Evolutionary conservation across 2,329 filamentous ascomycete species (phyloP).

Genomic region (Metarhizium guizhouense): DNA sequence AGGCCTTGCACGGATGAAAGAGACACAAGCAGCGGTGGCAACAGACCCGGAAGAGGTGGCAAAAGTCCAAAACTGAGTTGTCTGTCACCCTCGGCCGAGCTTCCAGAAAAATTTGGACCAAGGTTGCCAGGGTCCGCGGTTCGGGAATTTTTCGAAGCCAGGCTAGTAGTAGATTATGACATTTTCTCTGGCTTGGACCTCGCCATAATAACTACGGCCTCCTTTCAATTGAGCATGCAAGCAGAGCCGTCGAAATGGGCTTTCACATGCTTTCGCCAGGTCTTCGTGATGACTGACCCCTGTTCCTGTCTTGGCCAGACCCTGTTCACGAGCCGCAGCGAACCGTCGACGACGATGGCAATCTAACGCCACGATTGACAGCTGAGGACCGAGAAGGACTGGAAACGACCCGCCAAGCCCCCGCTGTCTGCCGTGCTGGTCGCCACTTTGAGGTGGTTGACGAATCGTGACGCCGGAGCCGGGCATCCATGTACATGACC

Average conservation of each 20-base stretch:
- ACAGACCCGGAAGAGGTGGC: not conserved
- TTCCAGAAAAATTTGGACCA: not conserved
- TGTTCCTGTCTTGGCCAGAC: not conserved
- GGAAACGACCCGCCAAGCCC: not conserved
- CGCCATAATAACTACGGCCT: not conserved
- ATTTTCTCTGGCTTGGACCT: not conserved
- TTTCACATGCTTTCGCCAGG: constrained; percentile 1
- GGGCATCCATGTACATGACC: not conserved
- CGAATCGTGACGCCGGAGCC: not conserved
- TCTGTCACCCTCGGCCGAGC: not conserved
- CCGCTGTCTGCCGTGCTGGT: not conserved
- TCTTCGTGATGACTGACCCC: not conserved
- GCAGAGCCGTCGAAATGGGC: not conserved
- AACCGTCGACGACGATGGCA: not conserved
- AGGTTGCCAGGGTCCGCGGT: not conserved
- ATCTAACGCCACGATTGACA: not conserved
- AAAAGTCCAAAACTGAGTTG: not conserved
- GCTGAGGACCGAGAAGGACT: not conserved
- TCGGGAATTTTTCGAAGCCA: not conserved
- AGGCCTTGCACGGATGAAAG: not conserved
- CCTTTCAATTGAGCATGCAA: not conserved
- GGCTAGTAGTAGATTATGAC: not conserved
- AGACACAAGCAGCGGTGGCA: not conserved
- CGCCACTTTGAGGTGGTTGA: not conserved
- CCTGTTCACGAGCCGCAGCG: not conserved